Conservation (phyloP, 2,329 filamentous ascomycete genomes). For the Paradendryphiella salina region DNA sequence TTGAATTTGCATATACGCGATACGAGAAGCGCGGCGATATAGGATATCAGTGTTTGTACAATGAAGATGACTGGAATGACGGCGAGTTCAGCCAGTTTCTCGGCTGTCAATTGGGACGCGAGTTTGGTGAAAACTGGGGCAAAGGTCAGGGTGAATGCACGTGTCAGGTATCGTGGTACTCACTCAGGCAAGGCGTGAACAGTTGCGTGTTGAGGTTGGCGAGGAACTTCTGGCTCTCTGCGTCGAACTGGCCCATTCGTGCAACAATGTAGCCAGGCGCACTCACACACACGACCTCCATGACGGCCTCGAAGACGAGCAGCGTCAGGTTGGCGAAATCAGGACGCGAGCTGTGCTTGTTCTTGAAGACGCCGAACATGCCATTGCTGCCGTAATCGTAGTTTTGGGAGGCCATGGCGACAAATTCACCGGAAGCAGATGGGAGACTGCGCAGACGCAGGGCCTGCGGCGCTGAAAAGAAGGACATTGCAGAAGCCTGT, state of each 20-base stretch:
- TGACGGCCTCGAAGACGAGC: constrained; percentile 90
- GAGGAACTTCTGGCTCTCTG: constrained; percentile 93
- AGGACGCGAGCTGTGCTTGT: constrained; percentile 58
- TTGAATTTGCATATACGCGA: constrained; percentile 77
- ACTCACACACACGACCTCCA: constrained; percentile 94
- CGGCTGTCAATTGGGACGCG: constrained; percentile 87
- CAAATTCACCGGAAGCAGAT: constrained; percentile 28
- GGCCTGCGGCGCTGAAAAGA: constrained; percentile 39
- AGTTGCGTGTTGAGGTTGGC: constrained; percentile 95
- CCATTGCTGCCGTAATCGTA: constrained; percentile 37
- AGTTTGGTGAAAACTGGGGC: constrained; percentile 88
- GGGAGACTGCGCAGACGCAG: constrained; percentile 43
- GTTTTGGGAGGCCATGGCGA: constrained; percentile 42
- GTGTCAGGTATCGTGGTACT: constrained; percentile 5
- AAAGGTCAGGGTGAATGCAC: constrained; percentile 10
- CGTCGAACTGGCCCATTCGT: constrained; percentile 87
- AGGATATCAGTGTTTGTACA: constrained; percentile 85
- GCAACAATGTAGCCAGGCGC: constrained; percentile 93
- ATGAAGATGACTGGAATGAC: constrained; percentile 96
- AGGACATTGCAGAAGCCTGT: constrained; percentile 31
- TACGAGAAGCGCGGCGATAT: constrained; percentile 70
- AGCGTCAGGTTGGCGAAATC: constrained; percentile 70
- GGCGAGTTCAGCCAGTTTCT: constrained; percentile 85
- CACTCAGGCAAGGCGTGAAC: constrained; percentile 96
- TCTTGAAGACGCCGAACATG: constrained; percentile 38